phyloP scores from a whole-genome alignment of 495 filamentous ascomycete genomes.

The Amniculicola lignicola region DNA sequence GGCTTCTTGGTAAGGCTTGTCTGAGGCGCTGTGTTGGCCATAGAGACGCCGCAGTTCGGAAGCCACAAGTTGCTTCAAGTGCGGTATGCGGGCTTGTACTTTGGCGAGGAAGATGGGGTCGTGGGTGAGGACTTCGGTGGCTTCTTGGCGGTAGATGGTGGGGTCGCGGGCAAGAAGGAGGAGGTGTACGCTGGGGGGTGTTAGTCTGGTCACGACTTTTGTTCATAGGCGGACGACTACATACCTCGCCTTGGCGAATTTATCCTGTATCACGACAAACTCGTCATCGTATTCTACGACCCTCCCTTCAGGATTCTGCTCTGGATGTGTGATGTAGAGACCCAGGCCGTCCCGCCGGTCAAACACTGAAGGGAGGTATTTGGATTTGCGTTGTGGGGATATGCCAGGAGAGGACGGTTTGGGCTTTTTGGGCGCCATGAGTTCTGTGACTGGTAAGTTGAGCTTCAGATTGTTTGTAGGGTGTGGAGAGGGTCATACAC shows the following conservation, averaged over 20 bases:
- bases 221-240: not conserved
- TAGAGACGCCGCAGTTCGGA: constrained; percentile 71
- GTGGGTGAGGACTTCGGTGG: constrained; percentile 68
- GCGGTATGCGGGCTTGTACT: constrained; percentile 57
- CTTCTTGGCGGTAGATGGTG: constrained; percentile 60
- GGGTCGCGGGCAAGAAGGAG: constrained; percentile 79
- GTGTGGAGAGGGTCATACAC: constrained; percentile 12
- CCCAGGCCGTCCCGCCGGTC: constrained; percentile 62
- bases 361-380: not conserved
- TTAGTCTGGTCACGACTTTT: constrained; percentile 41
- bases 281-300: constrained; percentile 68
- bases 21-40: constrained; percentile 60
- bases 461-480: not conserved
- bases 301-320: constrained; percentile 54
- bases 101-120: constrained; percentile 67
- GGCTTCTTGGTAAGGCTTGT: constrained; percentile 50
- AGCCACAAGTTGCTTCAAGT: constrained; percentile 63
- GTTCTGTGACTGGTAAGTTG: constrained; percentile 56
- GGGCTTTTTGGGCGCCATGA: constrained; percentile 51
- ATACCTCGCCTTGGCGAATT: constrained; percentile 64
- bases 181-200: constrained; percentile 59
- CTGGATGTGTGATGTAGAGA: constrained; percentile 67
- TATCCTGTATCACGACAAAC: constrained; percentile 79
- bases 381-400: constrained; percentile 20
- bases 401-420: constrained; percentile 33